phyloP scores from a whole-genome alignment of 805 yeast species.

The Zygotorulaspora florentina region DNA sequence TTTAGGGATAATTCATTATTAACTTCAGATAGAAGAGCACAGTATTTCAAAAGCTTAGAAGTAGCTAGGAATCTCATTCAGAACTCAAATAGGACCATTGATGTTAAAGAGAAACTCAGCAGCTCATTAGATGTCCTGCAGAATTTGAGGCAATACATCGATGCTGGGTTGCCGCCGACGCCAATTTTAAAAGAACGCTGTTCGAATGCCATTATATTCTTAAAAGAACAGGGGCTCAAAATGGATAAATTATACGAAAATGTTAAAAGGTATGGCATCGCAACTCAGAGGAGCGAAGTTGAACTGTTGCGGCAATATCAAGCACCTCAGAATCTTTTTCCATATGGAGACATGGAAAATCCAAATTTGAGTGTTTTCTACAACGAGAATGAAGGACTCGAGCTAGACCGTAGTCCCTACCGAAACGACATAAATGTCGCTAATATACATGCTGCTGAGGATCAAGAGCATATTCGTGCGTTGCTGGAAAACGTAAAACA shows the following conservation, averaged over 20 bases:
- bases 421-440: conserved; percentile 14
- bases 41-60: conserved; percentile 28
- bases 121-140: conserved; percentile 19
- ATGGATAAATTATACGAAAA: conserved; percentile 30
- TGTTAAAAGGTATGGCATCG: conserved; percentile 21
- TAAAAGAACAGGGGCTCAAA: conserved; percentile 29
- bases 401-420: neutral
- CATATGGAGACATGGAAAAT: neutral
- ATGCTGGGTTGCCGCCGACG: conserved; percentile 27
- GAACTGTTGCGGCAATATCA: conserved; percentile 5
- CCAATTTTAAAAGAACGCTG: conserved; percentile 13
- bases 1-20: conserved; percentile 15
- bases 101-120: conserved; percentile 19
- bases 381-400: conserved; percentile 1
- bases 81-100: conserved; percentile 19
- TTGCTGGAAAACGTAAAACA: conserved; percentile 38
- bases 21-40: conserved; percentile 22
- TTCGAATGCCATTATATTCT: conserved; percentile 21
- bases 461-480: conserved; percentile 35
- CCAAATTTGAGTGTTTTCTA: conserved; percentile 1
- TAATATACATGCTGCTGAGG: conserved; percentile 39
- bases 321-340: neutral
- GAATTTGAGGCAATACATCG: conserved; percentile 24
- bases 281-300: conserved; percentile 14
- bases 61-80: conserved; percentile 27